phyloP scores from a whole-genome alignment of 768 basidiomycete species.

The Mycena vitilis region DNA sequence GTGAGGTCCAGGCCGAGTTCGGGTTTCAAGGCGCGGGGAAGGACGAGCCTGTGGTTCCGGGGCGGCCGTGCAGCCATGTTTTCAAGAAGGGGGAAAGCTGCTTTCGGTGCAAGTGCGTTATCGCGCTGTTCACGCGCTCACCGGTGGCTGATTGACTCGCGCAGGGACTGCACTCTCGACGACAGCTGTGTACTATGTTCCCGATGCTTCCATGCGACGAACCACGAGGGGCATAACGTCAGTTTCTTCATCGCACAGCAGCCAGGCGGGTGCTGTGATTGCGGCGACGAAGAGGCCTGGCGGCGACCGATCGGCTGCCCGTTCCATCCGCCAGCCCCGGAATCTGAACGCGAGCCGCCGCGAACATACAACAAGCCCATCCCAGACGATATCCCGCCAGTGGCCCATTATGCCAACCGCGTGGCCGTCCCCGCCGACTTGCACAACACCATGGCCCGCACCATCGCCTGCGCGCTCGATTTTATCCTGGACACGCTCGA shows the following conservation, averaged over 20 bases:
- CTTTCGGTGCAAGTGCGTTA: conserved; percentile 90
- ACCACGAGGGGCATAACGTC: conserved; percentile 89
- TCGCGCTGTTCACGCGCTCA: not conserved
- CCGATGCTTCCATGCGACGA: conserved; percentile 89
- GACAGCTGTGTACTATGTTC: conserved; percentile 92
- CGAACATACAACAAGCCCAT: conserved; percentile 55
- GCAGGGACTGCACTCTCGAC: conserved; percentile 90
- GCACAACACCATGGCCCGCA: conserved; percentile 78
- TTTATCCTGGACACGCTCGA: conserved; percentile 87
- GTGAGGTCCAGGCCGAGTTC: conserved; percentile 73
- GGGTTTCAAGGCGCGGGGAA: conserved; percentile 70
- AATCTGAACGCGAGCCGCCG: conserved; percentile 46
- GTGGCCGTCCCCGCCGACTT: conserved; percentile 71
- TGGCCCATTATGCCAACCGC: conserved; percentile 69
- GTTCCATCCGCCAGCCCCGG: conserved; percentile 72
- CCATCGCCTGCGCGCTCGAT: conserved; percentile 82
- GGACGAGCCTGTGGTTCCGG: conserved; percentile 70
- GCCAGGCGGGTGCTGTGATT: conserved; percentile 94
- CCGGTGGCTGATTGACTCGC: not conserved
- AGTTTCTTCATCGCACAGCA: conserved; percentile 94
- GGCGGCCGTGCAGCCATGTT: conserved; percentile 83
- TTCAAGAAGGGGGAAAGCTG: conserved; percentile 94
- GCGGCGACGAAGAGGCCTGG: conserved; percentile 94
- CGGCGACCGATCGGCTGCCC: conserved; percentile 73
- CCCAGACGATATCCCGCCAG: conserved; percentile 66